These are phyloP conservation scores for Stagonosporopsis rhizophila DNA, from an alignment of 2,329 filamentous ascomycete genomes.

Conservation along the genomic window DNA sequence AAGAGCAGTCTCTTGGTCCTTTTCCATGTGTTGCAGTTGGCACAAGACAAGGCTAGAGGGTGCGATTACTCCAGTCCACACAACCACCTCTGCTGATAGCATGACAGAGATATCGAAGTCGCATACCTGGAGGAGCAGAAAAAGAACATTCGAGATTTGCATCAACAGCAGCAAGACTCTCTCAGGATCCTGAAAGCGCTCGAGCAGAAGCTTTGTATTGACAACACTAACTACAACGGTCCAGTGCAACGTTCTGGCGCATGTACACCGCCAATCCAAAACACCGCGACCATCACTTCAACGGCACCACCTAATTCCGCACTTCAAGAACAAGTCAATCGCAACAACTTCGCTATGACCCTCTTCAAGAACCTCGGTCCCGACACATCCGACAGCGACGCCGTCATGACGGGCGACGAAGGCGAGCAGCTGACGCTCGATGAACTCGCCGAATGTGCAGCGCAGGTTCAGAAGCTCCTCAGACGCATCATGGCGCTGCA, in stretches of 20 bases:
- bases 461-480: conserved; percentile 33
- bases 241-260: neutral
- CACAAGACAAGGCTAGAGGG: conserved; percentile 32
- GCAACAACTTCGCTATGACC: neutral
- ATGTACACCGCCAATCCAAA: neutral
- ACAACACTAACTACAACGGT: neutral
- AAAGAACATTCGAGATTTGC: conserved; percentile 35
- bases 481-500: conserved; percentile 30
- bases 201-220: conserved; percentile 24
- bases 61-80: neutral
- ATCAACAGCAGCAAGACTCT: conserved; percentile 38
- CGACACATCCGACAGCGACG: conserved; percentile 31
- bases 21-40: conserved; percentile 37
- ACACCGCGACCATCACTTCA: neutral
- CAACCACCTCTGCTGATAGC: neutral
- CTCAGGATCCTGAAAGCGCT: conserved; percentile 28
- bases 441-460: conserved; percentile 32
- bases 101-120: neutral
- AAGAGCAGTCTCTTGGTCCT: conserved; percentile 38
- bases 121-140: conserved; percentile 28
- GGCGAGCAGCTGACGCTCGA: conserved; percentile 26
- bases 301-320: neutral
- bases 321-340: neutral
- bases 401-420: conserved; percentile 24
- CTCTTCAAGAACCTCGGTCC: conserved; percentile 12